phyloP scores from a whole-genome alignment of 768 basidiomycete genomes.

The Hypholoma fasciculare region DNA sequence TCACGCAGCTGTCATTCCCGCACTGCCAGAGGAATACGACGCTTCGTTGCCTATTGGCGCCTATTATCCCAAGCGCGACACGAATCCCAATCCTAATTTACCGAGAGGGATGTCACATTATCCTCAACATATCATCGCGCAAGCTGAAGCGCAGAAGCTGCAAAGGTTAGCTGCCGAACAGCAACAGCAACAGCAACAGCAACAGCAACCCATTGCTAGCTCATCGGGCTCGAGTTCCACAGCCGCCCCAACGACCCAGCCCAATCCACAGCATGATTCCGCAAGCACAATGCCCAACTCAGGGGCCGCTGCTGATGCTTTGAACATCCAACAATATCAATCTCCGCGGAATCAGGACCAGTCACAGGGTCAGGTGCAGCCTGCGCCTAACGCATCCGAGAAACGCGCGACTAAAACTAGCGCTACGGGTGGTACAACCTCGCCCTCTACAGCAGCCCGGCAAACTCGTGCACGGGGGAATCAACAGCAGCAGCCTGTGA shows the following conservation, averaged over 20 bases:
- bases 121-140: conserved; percentile 49
- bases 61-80: conserved; percentile 41
- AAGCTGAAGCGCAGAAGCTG: conserved; percentile 34
- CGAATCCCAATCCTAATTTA: conserved; percentile 25
- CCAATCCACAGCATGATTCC: not conserved
- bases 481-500: conserved; percentile 12
- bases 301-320: conserved; percentile 13
- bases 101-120: conserved; percentile 45
- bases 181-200: conserved; percentile 16
- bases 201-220: conserved; percentile 19
- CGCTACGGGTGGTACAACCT: conserved; percentile 5
- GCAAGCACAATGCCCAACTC: not conserved
- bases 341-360: conserved; percentile 15
- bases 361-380: conserved; percentile 2
- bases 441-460: conserved; percentile 9
- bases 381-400: not conserved
- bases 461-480: conserved; percentile 12
- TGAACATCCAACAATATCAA: conserved; percentile 29
- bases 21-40: conserved; percentile 74
- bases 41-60: conserved; percentile 45
- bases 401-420: conserved; percentile 19
- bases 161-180: conserved; percentile 23
- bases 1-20: conserved; percentile 81
- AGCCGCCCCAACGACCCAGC: not conserved
- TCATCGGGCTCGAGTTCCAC: conserved; percentile 19